phyloP scores from a whole-genome alignment of 164 flowering plant species.

The Umbellularia californica region DNA sequence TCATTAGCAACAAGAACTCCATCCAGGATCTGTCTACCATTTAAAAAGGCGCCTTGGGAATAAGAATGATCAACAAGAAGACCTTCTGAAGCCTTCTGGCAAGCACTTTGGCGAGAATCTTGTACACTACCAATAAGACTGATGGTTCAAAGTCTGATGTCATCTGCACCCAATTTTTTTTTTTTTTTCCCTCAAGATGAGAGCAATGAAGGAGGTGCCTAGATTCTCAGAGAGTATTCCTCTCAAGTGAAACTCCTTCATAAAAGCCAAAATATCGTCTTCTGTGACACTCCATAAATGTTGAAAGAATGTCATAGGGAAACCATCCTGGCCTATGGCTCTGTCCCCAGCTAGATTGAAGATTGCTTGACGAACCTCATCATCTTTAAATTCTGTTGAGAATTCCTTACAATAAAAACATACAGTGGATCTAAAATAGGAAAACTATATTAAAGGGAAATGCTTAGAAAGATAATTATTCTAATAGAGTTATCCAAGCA shows the following conservation, averaged over 20 bases:
- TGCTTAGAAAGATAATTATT: no score
- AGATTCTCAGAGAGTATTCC: neutral
- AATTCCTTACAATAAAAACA: no score
- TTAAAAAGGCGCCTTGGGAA: neutral
- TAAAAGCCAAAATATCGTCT: neutral
- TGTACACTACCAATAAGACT: neutral
- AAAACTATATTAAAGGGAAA: no score
- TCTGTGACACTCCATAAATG: neutral
- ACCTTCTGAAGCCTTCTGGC: neutral
- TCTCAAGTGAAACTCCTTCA: neutral
- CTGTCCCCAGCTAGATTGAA: no score
- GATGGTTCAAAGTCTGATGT: neutral
- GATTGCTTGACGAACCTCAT: no score
- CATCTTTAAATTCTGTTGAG: no score
- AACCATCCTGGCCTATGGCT: neutral
- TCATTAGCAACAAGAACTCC: neutral
- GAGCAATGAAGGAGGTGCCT: neutral
- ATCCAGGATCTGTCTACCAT: neutral
- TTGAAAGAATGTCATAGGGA: neutral
- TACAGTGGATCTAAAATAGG: no score
- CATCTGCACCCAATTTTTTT: neutral
- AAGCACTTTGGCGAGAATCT: neutral
- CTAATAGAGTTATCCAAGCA: no score
- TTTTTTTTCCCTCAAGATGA: neutral
- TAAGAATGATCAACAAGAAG: neutral